Conservation (phyloP, 495 filamentous ascomycete species). For the Penicillium coprophilum region DNA sequence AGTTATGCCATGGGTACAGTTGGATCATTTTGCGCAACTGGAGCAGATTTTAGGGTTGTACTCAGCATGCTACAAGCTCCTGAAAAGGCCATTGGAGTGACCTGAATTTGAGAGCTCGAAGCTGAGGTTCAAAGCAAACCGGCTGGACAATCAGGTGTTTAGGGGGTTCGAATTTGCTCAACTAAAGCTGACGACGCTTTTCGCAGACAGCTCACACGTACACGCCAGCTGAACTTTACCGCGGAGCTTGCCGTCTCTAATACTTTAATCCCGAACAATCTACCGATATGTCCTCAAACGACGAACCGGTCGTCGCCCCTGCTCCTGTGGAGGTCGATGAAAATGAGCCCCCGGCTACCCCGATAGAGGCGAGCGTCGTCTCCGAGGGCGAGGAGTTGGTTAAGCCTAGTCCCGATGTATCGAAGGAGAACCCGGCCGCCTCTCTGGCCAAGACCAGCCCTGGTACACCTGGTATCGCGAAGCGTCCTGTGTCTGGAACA, state of each 20-base stretch:
- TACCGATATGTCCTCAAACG: slow-evolving; percentile 39
- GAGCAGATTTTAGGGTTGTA: neutral
- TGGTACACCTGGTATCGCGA: slow-evolving; percentile 23
- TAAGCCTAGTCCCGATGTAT: slow-evolving; percentile 43
- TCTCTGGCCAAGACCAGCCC: slow-evolving; percentile 35
- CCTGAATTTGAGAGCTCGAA: slow-evolving; percentile 1
- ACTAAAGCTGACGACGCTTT: slow-evolving; percentile 2
- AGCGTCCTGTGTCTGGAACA: slow-evolving; percentile 35
- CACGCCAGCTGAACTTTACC: slow-evolving; percentile 3
- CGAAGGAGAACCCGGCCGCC: slow-evolving; percentile 38
- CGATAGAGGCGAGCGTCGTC: slow-evolving; percentile 37
- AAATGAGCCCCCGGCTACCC: slow-evolving; percentile 40
- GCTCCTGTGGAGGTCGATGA: slow-evolving; percentile 28
- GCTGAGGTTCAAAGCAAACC: neutral
- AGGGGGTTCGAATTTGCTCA: neutral
- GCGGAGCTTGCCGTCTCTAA: neutral
- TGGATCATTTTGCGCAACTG: neutral
- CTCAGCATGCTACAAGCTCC: neutral
- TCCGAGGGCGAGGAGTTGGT: slow-evolving; percentile 42
- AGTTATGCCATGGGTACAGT: neutral
- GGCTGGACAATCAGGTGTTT: neutral
- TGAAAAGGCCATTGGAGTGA: neutral
- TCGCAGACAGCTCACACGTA: neutral
- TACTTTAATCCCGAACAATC: slow-evolving; percentile 14
- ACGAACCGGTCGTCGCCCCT: slow-evolving; percentile 33